Evolutionary conservation across 305 asterid genomes (phyloP).

Genomic region (Fraxinus floribunda): DNA sequence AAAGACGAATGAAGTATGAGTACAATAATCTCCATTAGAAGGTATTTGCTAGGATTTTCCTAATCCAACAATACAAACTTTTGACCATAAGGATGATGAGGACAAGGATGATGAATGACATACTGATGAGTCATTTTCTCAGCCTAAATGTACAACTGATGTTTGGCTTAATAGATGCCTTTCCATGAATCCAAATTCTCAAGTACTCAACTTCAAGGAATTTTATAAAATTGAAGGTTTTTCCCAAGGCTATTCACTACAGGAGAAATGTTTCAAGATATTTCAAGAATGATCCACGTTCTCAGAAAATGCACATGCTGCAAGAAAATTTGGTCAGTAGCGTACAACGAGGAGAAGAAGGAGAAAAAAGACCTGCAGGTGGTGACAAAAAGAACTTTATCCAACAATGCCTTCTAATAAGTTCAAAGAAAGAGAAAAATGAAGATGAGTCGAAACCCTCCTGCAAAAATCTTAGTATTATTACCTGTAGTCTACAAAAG

Average conservation of each 20-base stretch:
- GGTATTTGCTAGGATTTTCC: not conserved
- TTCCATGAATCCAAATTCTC: not conserved
- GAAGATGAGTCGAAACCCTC: not conserved
- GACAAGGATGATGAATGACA: not conserved
- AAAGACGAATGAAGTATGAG: not conserved
- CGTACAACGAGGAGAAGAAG: not conserved
- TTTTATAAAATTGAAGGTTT: not conserved
- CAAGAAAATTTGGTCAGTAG: not conserved
- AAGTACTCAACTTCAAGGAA: not conserved
- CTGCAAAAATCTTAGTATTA: not conserved
- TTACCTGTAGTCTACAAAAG: not conserved
- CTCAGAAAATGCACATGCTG: not conserved
- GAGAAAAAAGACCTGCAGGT: not conserved
- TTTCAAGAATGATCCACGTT: not conserved
- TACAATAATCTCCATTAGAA: not conserved
- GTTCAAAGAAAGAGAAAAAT: not conserved
- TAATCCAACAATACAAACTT: not conserved
- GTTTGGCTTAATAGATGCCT: not conserved
- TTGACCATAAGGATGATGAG: not conserved
- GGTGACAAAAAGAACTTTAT: not conserved
- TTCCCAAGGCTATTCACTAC: not conserved
- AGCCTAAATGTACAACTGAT: not conserved
- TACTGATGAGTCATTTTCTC: not conserved
- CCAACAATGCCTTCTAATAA: not conserved
- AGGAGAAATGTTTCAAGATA: not conserved